Conservation (phyloP, 169 alveolate genomes). For the Eimeria acervulina region DNA sequence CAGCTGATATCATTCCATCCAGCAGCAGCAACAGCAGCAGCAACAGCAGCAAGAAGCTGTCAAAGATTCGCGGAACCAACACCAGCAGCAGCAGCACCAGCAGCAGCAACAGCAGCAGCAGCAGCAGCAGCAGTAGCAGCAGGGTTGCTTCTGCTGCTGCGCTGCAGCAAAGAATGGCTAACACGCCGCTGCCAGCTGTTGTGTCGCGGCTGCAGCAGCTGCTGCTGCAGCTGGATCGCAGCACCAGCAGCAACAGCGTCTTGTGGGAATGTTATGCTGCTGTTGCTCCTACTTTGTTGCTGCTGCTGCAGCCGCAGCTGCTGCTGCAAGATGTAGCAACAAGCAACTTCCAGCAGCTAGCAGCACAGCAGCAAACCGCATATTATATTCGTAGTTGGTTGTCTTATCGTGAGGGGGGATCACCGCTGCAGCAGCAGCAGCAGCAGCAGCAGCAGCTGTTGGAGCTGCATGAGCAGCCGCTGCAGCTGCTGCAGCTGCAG, state of each 20-base stretch:
- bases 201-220: constrained; percentile 63
- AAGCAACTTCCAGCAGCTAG: background rate
- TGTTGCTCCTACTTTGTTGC: constrained; percentile 27
- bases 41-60: constrained; percentile 13
- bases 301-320: background rate
- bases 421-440: constrained; percentile 52
- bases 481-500: no score
- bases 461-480: background rate
- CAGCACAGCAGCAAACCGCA: background rate
- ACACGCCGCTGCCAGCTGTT: constrained; percentile 70
- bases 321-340: background rate
- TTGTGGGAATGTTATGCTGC: constrained; percentile 35
- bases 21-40: background rate
- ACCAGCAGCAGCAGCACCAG: background rate
- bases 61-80: background rate
- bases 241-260: constrained; percentile 50
- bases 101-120: constrained; percentile 55
- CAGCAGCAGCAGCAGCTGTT: constrained; percentile 55
- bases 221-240: constrained; percentile 54
- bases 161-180: background rate
- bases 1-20: background rate
- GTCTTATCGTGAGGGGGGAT: background rate
- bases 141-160: constrained; percentile 21
- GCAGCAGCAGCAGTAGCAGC: constrained; percentile 58
- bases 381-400: background rate